These are phyloP conservation scores for Sonneratia caseolaris DNA, from an alignment of 345 rosid genomes.

Conservation along the genomic window DNA sequence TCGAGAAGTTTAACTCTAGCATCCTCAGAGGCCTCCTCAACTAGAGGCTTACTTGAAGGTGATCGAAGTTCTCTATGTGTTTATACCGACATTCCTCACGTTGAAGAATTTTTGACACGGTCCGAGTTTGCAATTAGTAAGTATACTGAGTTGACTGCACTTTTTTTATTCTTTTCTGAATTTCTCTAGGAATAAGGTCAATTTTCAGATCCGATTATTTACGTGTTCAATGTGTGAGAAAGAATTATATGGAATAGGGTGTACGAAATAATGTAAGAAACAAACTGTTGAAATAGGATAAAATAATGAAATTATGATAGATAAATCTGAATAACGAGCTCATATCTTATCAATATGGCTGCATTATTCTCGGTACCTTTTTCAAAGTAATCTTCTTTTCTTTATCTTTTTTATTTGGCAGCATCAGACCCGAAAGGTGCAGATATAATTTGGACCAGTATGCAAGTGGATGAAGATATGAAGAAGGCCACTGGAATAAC, in stretches of 20 bases:
- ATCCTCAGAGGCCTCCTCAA: conserved; percentile 23
- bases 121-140: conserved; percentile 77
- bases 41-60: conserved; percentile 24
- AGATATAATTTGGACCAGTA: conserved; percentile 83
- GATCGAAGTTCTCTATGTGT: conserved; percentile 50
- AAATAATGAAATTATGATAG: not conserved
- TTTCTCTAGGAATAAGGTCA: not conserved
- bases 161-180: not conserved
- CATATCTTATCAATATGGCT: not conserved
- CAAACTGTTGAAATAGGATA: not conserved
- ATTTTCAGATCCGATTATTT: not conserved
- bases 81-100: conserved; percentile 85
- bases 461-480: conserved; percentile 76
- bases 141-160: conserved; percentile 15
- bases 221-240: not conserved
- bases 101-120: conserved; percentile 71
- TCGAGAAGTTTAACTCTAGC: conserved; percentile 24
- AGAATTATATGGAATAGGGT: not conserved
- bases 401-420: conserved; percentile 19
- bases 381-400: conserved; percentile 1
- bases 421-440: conserved; percentile 75
- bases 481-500: conserved; percentile 68
- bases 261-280: not conserved
- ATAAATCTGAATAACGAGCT: not conserved
- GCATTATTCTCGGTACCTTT: not conserved